Evolutionary conservation across 352 stramenopile genomes (phyloP), one percentile per base, ranked within the genome.

Genomic region (Pilasporangium apinafurcum): DNA sequence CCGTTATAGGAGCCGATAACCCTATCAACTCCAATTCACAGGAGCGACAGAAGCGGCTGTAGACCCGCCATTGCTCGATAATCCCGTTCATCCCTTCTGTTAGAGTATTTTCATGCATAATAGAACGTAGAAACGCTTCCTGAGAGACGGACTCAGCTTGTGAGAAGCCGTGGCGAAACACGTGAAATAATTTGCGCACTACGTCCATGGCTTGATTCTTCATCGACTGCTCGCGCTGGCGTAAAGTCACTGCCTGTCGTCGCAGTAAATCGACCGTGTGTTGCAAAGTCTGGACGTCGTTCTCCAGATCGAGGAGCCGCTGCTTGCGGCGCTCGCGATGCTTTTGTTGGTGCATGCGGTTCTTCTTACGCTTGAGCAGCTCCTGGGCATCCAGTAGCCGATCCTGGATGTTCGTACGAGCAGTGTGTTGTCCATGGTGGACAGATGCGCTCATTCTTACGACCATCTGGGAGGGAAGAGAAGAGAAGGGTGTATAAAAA

Each of bases 271-370:
- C 43, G 8, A 47, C 53, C 24, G 71, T 46, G 13, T 53, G 44
- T 37, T 62, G 54, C 34, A 85, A 59, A 29, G 50, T 53, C 25
- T 68, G 36, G 16, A 81, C 61, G 9, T 84, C 58, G 13, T 68
- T 44, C 18, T 62, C 62, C 9, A 83, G 64, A 37, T 38, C 52
- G 20, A 66, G 25, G 28, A 57, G 46, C 50, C 68, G 69, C 39
- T 65, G 44, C 36, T 85, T 84, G 42, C 83, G 70, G 55, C 81
- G 76, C 32, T 68, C 73, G 18, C 73, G 68, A 43, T 86, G 77
- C 44, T 58, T 68, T 2, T 65, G 71, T 45, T 89, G 73, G 48
- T 86, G 72, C 44, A 78, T 65, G 25, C 80, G 81, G 56, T 84
- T 83, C 48, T 86, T 72, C 36, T 69, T 53, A 5, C 72, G 62